Evolutionary conservation across 2,329 filamentous ascomycete genomes (phyloP).

Genomic region (Penicillium sp.): DNA sequence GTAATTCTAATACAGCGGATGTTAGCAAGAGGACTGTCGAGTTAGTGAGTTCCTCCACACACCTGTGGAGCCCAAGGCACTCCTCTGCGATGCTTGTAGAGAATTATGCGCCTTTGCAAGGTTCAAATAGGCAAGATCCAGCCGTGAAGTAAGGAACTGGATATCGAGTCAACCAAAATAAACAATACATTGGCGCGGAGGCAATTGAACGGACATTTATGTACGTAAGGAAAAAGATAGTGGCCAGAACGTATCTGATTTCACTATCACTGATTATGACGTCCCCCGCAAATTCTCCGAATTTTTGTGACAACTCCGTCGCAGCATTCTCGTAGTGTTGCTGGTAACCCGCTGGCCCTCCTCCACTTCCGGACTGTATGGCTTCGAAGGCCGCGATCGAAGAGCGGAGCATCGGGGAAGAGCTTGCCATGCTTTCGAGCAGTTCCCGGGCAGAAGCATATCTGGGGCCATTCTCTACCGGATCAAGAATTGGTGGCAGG

Average conservation of each 20-base stretch:
- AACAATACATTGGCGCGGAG: background rate
- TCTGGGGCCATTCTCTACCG: background rate
- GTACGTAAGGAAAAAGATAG: background rate
- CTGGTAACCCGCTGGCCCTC: background rate
- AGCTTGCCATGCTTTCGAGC: background rate
- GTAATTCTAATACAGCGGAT: background rate
- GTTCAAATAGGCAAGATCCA: background rate
- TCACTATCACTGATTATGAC: background rate
- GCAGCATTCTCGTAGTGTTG: background rate
- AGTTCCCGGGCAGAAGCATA: background rate
- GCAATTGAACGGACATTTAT: background rate
- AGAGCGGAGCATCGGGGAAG: background rate
- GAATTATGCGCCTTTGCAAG: background rate
- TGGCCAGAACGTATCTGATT: background rate
- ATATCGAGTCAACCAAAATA: background rate
- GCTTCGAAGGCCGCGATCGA: background rate
- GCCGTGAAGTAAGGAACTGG: background rate
- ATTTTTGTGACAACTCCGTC: background rate
- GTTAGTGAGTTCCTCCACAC: background rate
- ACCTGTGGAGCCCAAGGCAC: background rate
- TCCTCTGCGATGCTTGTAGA: background rate
- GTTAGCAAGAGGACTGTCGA: background rate
- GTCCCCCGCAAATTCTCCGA: background rate
- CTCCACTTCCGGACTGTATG: background rate
- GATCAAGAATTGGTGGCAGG: background rate